Base-by-base conservation (phyloP, 2,329 filamentous ascomycete species). In the Pseudophaeomoniella oleicola region DNA sequence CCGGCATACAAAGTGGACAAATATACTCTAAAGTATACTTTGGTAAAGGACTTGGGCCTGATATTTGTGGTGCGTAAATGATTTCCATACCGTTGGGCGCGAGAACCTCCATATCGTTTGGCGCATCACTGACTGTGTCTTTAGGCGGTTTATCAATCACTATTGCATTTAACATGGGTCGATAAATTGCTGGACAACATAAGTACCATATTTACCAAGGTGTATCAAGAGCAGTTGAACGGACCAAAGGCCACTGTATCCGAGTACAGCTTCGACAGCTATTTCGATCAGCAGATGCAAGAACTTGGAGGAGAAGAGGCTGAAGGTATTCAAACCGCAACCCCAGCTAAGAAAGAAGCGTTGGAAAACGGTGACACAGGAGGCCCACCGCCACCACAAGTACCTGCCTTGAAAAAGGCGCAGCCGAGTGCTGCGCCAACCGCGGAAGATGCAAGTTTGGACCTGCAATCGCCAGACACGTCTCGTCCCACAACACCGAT, bases 161-260 rank as follows among this genome's bases (percentile, higher is more conserved):
- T 98, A 19, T 72, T 98, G 18, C 87, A 94, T 58, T 73, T 98
- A 5, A 87, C 83, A 10, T 98, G 92, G 90, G 84, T 96, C 45
- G 90, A 98, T 59, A 86, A 90, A 57, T 78, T 98, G 34, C 76
- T 98, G 46, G 88, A 94, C 53, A 93, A 96, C 51, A 85, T 96
- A 50, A 84, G 80, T 55, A 86, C 82, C 6, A 78, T 98, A 19
- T 98, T 96, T 53, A 71, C 90, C 46, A 82, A 86, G 45, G 70
- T 94, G 17, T 98, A 96, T 56, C 82, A 78, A 46, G 80, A 90
- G 40, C 81, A 94, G 57, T 65, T 98, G 38, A 86, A 77, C 55
- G 82, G 82, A 48, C 74, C 81, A 16, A 74, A 88, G 53, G 82
- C 78, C 9, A 85, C 81, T 37, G 67, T 82, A 15, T 69, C 90